Conservation (phyloP, 345 rosid species). For the Salix caprea region DNA sequence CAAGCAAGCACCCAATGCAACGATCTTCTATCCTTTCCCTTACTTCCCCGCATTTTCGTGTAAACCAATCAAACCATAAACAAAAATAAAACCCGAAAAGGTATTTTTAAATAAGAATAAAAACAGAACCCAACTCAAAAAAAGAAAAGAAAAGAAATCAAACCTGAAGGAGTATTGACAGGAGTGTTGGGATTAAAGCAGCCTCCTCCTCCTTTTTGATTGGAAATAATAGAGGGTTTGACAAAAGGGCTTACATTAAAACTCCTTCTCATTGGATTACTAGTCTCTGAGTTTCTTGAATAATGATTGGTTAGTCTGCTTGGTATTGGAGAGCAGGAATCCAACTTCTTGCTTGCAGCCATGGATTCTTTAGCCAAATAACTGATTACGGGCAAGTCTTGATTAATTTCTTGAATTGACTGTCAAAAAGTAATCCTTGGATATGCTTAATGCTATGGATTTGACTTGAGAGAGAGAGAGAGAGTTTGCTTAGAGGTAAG, state of each 20-base stretch:
- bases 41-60: neutral
- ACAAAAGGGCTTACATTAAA: slow-evolving; percentile 53
- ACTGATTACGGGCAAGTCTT: neutral
- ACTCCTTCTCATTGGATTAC: slow-evolving; percentile 65
- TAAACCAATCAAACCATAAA: neutral
- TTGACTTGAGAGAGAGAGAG: neutral
- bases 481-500: neutral
- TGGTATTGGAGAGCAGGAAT: slow-evolving; percentile 23
- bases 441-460: neutral
- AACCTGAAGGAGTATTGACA: slow-evolving; percentile 62
- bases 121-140: neutral
- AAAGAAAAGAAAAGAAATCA: neutral
- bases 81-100: neutral
- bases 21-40: neutral
- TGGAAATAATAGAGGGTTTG: slow-evolving; percentile 39
- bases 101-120: neutral
- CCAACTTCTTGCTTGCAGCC: slow-evolving; percentile 16
- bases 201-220: slow-evolving; percentile 32
- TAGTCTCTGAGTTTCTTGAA: slow-evolving; percentile 53
- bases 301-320: slow-evolving; percentile 34
- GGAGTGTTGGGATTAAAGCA: slow-evolving; percentile 50
- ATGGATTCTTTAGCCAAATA: neutral
- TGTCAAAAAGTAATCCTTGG: neutral
- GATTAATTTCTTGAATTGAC: neutral
- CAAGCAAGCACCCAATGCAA: neutral